Evolutionary conservation across 768 basidiomycete genomes (phyloP), one percentile per base, ranked within the genome.

Genomic region (Leccinum ochraceum): DNA sequence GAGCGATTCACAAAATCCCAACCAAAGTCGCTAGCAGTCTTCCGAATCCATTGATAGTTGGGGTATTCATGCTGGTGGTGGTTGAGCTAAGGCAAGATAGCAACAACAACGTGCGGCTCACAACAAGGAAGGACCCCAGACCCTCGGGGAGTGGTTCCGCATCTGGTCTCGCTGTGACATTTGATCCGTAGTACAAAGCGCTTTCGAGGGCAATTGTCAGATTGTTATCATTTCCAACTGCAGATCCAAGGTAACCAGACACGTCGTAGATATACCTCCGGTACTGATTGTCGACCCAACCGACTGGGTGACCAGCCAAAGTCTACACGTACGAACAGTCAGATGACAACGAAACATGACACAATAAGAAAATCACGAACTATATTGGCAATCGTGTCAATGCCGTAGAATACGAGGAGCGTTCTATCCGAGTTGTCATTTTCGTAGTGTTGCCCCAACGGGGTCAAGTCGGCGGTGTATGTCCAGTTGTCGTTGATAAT

Each of bases 401-500:
- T n/a, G n/a, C n/a, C n/a, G n/a, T n/a, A n/a, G n/a, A n/a, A n/a
- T n/a, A n/a, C n/a, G n/a, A n/a, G n/a, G n/a, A n/a, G n/a, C n/a
- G n/a, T n/a, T n/a, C n/a, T n/a, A n/a, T n/a, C n/a, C n/a, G n/a
- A n/a, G n/a, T n/a, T n/a, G n/a, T n/a, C n/a, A n/a, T n/a, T n/a
- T n/a, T n/a, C 55, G 22, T 74, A 54, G 6, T 64, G 67, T 50
- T 69, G 56, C 24, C 75, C 64, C 59, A 83, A 77, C 7, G 84
- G 81, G 1, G 78, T 66, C 37, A 85, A 59, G 64, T 83, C 81
- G 3, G 83, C 82, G 0, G 81, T 84, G 62, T 84, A 85, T 0
- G 82, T 84, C 84, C 85, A 86, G 59, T 82, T 81, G 57, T 86
- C 83, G 54, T 80, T 73, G 32, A 78, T 76, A 52, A 86, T 74